A percentile compares a stretch with the other conserved stretches of the same genome.
These are phyloP conservation scores for Cercophora newfieldiana DNA, from an alignment of 495 filamentous ascomycete species.

Conservation along the genomic window DNA sequence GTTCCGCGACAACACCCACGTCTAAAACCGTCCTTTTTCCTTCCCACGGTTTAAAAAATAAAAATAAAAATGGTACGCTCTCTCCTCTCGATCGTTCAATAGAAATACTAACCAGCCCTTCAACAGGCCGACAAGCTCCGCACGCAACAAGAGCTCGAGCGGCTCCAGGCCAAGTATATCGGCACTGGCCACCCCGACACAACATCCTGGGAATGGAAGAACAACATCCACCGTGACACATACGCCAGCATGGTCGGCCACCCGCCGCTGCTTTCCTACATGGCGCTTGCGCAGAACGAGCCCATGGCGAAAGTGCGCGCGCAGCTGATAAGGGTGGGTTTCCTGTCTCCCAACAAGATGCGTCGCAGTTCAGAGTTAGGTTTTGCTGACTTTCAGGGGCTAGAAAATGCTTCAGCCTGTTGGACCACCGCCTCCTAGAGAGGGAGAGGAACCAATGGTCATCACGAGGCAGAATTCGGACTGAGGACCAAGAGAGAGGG, in stretches of 20 bases:
- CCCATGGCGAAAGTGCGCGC: conserved; percentile 72
- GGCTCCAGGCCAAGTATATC: conserved; percentile 88
- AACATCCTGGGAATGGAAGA: conserved; percentile 92
- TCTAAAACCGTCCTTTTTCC: background rate
- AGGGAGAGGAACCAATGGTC: conserved; percentile 43
- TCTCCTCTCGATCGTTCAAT: too few species aligned
- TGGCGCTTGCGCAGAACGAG: conserved; percentile 85
- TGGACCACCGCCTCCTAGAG: conserved; percentile 74
- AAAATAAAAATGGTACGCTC: conserved; percentile 4
- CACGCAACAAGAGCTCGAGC: conserved; percentile 94
- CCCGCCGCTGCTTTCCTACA: conserved; percentile 83
- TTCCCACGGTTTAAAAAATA: background rate
- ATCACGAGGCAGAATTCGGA: conserved; percentile 13
- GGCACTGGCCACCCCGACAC: conserved; percentile 99
- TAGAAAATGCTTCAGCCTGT: conserved; percentile 90
- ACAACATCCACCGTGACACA: conserved; percentile 85
- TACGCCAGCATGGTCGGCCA: conserved; percentile 86
- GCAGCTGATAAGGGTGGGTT: conserved; percentile 66
- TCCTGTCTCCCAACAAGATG: background rate
- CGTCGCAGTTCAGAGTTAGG: background rate
- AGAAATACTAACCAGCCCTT: background rate
- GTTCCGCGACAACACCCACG: background rate
- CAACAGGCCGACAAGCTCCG: conserved; percentile 91
- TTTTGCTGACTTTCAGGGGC: background rate
- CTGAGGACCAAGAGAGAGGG: background rate